Percentiles rank a stretch among this genome's conserved stretches.
These are phyloP conservation scores for Trematosphaeria pertusa DNA, from an alignment of 2,329 filamentous ascomycete genomes.

Conservation along the genomic window DNA sequence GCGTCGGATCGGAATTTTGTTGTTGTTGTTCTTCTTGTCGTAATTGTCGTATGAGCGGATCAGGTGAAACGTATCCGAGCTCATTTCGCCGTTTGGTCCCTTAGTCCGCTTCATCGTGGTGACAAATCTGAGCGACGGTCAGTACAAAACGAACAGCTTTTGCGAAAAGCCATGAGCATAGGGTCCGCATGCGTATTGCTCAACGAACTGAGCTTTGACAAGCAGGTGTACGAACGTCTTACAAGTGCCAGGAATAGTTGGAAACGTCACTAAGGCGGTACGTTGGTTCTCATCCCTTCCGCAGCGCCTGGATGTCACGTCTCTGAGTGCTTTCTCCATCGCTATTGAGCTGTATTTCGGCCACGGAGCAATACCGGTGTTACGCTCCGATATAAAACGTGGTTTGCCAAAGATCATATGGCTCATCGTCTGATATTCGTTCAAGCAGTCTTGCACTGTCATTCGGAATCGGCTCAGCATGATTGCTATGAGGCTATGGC, in stretches of 20 bases:
- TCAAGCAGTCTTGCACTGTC: slow-evolving; percentile 8
- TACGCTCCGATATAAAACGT: slow-evolving; percentile 4
- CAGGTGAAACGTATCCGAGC: no score
- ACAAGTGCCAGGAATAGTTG: background rate
- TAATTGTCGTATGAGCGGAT: slow-evolving; percentile 1
- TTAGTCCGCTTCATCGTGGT: no score
- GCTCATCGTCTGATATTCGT: slow-evolving; percentile 8
- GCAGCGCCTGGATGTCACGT: slow-evolving; percentile 6
- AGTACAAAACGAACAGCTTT: no score
- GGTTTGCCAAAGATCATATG: slow-evolving; percentile 9
- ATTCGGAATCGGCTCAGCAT: slow-evolving; percentile 13
- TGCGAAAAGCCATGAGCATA: no score
- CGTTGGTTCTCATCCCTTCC: background rate
- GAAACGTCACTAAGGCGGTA: background rate
- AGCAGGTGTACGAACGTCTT: slow-evolving; percentile 4
- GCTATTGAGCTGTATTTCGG: slow-evolving; percentile 7
- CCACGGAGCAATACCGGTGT: slow-evolving; percentile 2
- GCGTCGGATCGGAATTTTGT: background rate
- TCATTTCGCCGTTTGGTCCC: no score
- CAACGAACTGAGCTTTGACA: no score
- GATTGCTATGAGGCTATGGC: slow-evolving; percentile 9
- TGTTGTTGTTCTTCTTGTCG: slow-evolving; percentile 1
- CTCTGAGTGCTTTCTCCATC: slow-evolving; percentile 10
- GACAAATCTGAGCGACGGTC: no score
- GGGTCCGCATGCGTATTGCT: no score